A percentile compares a stretch with the other conserved stretches of the same genome.
Evolutionary conservation across 106 monocot species (phyloP).

Genomic region (Dendrobium officinale): DNA sequence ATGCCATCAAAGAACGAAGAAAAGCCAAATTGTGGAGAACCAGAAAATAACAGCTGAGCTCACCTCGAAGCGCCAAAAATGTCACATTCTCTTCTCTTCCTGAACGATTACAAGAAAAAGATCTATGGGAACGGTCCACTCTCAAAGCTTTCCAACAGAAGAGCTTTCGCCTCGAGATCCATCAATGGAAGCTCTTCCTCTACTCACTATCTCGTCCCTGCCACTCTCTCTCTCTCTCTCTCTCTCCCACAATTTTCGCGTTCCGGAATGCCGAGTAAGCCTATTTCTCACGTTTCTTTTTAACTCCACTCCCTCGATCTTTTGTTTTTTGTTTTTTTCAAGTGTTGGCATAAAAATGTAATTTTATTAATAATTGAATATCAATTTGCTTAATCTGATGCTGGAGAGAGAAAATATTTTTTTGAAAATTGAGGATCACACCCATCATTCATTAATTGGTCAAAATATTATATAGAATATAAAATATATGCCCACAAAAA

Average conservation of each 20-base stretch:
- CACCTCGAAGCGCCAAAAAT: not conserved
- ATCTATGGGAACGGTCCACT: not conserved
- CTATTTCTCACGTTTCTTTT: too few relatives aligned
- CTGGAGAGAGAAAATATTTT: too few relatives aligned
- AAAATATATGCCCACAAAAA: too few relatives aligned
- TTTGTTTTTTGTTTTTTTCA: too few relatives aligned
- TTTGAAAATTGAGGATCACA: too few relatives aligned
- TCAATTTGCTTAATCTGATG: too few relatives aligned
- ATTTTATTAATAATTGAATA: too few relatives aligned
- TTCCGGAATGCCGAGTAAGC: not conserved
- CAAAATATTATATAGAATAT: too few relatives aligned
- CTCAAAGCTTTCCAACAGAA: not conserved
- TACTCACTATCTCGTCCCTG: not conserved
- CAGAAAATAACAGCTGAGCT: not conserved
- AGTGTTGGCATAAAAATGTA: too few relatives aligned
- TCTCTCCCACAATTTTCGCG: not conserved
- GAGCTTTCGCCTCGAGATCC: conserved; percentile 2
- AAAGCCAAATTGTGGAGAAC: not conserved
- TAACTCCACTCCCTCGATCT: too few relatives aligned
- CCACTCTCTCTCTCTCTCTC: not conserved
- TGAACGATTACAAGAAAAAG: not conserved
- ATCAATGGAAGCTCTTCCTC: not conserved
- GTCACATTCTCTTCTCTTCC: not conserved
- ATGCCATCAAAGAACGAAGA: not conserved
- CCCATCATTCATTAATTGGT: too few relatives aligned